phyloP scores from a whole-genome alignment of 768 basidiomycete genomes.

The Mycena galopus region DNA sequence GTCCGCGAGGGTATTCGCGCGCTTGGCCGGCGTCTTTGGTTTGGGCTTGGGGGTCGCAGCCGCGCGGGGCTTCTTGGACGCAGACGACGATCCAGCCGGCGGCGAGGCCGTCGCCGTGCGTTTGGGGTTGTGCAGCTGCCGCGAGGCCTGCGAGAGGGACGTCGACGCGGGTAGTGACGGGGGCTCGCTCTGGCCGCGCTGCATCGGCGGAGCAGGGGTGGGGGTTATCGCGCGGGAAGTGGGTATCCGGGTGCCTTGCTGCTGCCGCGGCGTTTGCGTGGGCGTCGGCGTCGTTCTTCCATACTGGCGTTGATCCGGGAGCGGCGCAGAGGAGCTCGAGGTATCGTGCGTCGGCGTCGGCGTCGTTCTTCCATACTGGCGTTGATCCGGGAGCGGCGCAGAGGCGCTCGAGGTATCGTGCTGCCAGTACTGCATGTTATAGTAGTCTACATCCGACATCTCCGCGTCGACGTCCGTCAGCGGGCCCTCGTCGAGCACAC shows the following conservation, averaged over 20 bases:
- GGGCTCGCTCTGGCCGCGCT: constrained; percentile 55
- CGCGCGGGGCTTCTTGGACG: constrained; percentile 56
- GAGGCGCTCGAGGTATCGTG: constrained; percentile 22
- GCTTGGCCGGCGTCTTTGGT: constrained; percentile 56
- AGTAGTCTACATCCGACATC: constrained; percentile 57
- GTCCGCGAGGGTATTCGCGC: constrained; percentile 51
- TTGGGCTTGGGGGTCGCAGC: constrained; percentile 49
- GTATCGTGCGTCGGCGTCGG: constrained; percentile 41
- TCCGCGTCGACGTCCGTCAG: constrained; percentile 81
- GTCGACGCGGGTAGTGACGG: constrained; percentile 50
- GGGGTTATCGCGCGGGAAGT: constrained; percentile 26
- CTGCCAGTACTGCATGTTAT: constrained; percentile 43
- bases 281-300: constrained; percentile 44
- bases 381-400: constrained; percentile 10
- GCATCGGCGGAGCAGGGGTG: constrained; percentile 40
- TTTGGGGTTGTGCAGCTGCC: constrained; percentile 47
- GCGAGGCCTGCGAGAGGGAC: constrained; percentile 44
- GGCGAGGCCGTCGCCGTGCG: constrained; percentile 39
- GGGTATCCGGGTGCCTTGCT: constrained; percentile 40
- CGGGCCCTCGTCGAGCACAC: constrained; percentile 82
- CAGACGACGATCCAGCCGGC: constrained; percentile 45
- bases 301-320: constrained; percentile 22
- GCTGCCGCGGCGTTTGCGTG: constrained; percentile 37
- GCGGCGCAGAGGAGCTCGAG: constrained; percentile 15
- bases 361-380: constrained; percentile 38